phyloP scores from a whole-genome alignment of 2,329 filamentous ascomycete species.

The Geosmithia putterillii region DNA sequence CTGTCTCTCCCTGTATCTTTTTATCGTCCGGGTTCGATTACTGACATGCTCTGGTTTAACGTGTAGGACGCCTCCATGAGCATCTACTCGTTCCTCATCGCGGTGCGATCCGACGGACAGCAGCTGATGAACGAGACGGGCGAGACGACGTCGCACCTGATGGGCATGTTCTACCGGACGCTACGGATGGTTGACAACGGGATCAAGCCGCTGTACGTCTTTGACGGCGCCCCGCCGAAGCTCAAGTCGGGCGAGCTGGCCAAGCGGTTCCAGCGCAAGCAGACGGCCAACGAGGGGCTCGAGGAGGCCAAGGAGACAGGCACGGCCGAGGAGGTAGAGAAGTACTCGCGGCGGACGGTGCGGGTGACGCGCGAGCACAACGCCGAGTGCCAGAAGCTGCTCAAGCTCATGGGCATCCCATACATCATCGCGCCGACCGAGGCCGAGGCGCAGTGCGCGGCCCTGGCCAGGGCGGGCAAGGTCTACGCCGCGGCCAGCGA shows the following conservation, averaged over 20 bases:
- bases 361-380: slow-evolving; percentile 96
- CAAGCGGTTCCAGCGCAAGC: slow-evolving; percentile 90
- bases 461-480: slow-evolving; percentile 78
- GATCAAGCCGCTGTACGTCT: slow-evolving; percentile 97
- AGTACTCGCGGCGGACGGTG: slow-evolving; percentile 88
- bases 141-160: slow-evolving; percentile 93
- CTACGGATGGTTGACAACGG: slow-evolving; percentile 97
- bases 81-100: slow-evolving; percentile 97
- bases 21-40: background rate
- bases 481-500: slow-evolving; percentile 95
- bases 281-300: slow-evolving; percentile 77
- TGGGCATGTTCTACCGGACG: slow-evolving; percentile 99
- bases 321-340: slow-evolving; percentile 94
- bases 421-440: slow-evolving; percentile 94
- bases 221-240: slow-evolving; percentile 92
- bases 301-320: slow-evolving; percentile 97
- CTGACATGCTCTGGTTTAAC: background rate
- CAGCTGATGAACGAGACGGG: slow-evolving; percentile 91
- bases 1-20: background rate
- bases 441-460: slow-evolving; percentile 92
- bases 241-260: slow-evolving; percentile 95
- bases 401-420: slow-evolving; percentile 93
- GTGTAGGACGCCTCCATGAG: slow-evolving; percentile 64
- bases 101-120: slow-evolving; percentile 91
- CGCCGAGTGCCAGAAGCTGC: slow-evolving; percentile 76